Conservation (phyloP, 2,329 filamentous ascomycete species). For the Apiospora koreana region DNA sequence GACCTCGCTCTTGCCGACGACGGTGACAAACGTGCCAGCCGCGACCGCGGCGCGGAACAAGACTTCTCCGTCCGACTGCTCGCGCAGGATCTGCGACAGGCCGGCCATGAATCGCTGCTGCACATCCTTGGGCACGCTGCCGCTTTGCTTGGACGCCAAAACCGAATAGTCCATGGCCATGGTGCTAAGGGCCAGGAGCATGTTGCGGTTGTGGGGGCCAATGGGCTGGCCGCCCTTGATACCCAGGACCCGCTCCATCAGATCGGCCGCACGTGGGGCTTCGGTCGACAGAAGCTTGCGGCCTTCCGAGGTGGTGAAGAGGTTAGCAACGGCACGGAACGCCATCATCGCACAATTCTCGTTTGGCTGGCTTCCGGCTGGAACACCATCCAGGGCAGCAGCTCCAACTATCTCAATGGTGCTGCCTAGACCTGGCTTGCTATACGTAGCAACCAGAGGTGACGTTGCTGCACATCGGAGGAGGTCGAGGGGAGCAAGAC, state of each 20-base stretch:
- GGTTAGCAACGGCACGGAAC: conserved; percentile 76
- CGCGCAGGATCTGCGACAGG: conserved; percentile 62
- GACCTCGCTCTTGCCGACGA: conserved; percentile 51
- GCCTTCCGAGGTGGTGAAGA: conserved; percentile 77
- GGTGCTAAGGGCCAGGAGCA: conserved; percentile 81
- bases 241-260: conserved; percentile 64
- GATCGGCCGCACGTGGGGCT: conserved; percentile 58
- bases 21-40: conserved; percentile 72
- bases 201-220: conserved; percentile 69
- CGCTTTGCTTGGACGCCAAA: conserved; percentile 53
- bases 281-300: conserved; percentile 58
- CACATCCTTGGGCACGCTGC: conserved; percentile 37
- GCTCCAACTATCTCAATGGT: conserved; percentile 58
- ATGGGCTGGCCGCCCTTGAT: conserved; percentile 48
- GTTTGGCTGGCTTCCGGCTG: conserved; percentile 60
- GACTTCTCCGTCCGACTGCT: conserved; percentile 76
- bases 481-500: conserved; percentile 83
- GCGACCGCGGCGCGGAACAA: conserved; percentile 82
- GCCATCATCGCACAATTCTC: conserved; percentile 89
- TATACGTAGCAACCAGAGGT: conserved; percentile 64
- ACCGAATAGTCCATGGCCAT: conserved; percentile 85
- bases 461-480: conserved; percentile 78
- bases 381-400: conserved; percentile 41
- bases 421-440: conserved; percentile 52
- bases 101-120: conserved; percentile 58